Base-by-base conservation (phyloP, 2,329 filamentous ascomycete species). In the Colletotrichum sp. region DNA sequence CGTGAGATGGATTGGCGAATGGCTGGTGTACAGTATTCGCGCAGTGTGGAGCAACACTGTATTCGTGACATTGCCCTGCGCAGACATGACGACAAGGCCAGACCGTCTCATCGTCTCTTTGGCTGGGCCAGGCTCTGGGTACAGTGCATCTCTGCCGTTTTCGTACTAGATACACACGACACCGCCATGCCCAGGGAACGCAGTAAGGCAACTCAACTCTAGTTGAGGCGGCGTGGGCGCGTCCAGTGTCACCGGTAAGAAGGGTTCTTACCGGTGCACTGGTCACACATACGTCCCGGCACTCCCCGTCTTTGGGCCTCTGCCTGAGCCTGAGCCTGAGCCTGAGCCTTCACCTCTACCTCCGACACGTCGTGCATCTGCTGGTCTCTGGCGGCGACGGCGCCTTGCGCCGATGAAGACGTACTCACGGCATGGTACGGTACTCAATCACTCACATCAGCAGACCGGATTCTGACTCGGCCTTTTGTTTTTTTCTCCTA, bases 31-130 rank as follows among this genome's bases (percentile, higher is more conserved):
- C n/a, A 65, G 70, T 73, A 69, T 74, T 61, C 59, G 34, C 32
- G 34, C 57, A 32, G 44, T 52, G 74, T 74, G 74, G 74, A n/a
- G 57, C 36, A 32, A n/a, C 25, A 44, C 64, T 76, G 74, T 76
- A 76, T 76, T 69, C 70, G 70, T 74, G 59, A 76, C 70, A 73
- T 9, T 64, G 74, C 74, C 70, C 74, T 76, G 74, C 59, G 22
- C 13, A 25, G 52, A 66, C 27, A 76, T 73, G 74, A 76, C 64
- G 74, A 74, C 44, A 34, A 76, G 44, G 62, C 61, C 32, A 64
- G 22, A 36, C 34, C 44, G 22, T 27, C 36, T 61, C n/a, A 29
- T 30, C 25, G 64, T 16, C 13, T 72, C 52, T 61, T 13, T 55
- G 71, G 36, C 64, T 36, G 32, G 13, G 7, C 27, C 27, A 49